Conservation (phyloP, 164 flowering plant genomes). For the Vitis cinerea region DNA sequence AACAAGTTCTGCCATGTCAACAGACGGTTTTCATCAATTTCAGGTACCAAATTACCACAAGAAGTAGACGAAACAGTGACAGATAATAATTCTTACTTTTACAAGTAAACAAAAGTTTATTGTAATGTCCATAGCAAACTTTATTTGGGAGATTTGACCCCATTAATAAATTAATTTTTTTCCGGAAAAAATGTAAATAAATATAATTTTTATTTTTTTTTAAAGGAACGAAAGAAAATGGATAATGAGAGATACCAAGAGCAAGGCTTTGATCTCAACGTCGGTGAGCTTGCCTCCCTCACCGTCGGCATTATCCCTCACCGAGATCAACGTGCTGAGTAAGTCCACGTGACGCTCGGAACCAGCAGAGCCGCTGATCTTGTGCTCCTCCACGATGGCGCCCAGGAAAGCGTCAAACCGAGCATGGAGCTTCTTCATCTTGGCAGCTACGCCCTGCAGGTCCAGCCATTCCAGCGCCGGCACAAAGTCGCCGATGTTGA, state of each 20-base stretch:
- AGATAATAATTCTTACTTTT: too few species aligned
- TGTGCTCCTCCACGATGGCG: slow-evolving; percentile 59
- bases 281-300: slow-evolving; percentile 62
- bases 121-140: too few species aligned
- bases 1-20: slow-evolving; percentile 57
- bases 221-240: background rate
- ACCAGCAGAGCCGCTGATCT: slow-evolving; percentile 8
- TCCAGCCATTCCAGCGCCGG: slow-evolving; percentile 76
- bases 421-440: slow-evolving; percentile 78
- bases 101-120: too few species aligned
- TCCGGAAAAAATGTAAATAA: too few species aligned
- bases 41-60: too few species aligned
- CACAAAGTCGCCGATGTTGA: slow-evolving; percentile 79
- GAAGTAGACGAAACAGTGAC: too few species aligned
- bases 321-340: slow-evolving; percentile 46
- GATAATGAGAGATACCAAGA: slow-evolving; percentile 43
- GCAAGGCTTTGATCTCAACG: slow-evolving; percentile 80
- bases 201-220: background rate
- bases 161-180: too few species aligned
- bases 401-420: slow-evolving; percentile 62
- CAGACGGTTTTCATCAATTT: too few species aligned
- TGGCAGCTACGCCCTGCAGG: slow-evolving; percentile 65
- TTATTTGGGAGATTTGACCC: too few species aligned
- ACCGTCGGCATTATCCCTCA: slow-evolving; percentile 44
- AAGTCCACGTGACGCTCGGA: slow-evolving; percentile 31